Evolutionary conservation across 768 basidiomycete species (phyloP).

Genomic region (Nidula microcarpa): DNA sequence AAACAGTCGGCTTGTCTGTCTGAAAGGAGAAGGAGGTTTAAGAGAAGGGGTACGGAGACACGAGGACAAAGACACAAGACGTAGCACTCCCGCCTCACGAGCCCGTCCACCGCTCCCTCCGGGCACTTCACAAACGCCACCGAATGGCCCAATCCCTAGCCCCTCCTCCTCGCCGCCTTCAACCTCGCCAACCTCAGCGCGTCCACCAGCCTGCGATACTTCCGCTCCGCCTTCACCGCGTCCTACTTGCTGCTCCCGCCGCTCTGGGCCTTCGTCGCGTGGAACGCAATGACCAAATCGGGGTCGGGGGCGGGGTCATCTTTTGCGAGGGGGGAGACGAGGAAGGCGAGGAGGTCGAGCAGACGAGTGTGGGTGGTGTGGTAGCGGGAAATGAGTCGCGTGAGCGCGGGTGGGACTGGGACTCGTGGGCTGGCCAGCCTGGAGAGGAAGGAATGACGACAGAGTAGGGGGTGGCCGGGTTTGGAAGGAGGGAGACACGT

Average conservation of each 20-base stretch:
- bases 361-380: no score
- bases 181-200: constrained; percentile 62
- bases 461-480: no score
- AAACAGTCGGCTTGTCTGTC: constrained; percentile 73
- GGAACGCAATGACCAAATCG: constrained; percentile 74
- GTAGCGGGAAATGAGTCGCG: no score
- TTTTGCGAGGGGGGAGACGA: no score
- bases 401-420: no score
- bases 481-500: no score
- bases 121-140: constrained; percentile 77
- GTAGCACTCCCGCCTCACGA: constrained; percentile 75
- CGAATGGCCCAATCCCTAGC: constrained; percentile 73
- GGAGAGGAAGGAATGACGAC: no score
- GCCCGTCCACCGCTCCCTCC: constrained; percentile 21
- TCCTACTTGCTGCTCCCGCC: constrained; percentile 52
- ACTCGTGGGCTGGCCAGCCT: no score
- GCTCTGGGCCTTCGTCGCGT: constrained; percentile 43
- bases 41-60: not conserved
- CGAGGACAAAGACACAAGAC: constrained; percentile 14
- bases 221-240: constrained; percentile 59
- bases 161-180: constrained; percentile 69
- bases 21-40: not conserved
- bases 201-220: constrained; percentile 64
- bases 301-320: not conserved
- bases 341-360: no score